Percentiles rank a stretch among this genome's conserved stretches.
phyloP scores from a whole-genome alignment of 2,329 filamentous ascomycete genomes.

The Gnomoniopsis sp. region DNA sequence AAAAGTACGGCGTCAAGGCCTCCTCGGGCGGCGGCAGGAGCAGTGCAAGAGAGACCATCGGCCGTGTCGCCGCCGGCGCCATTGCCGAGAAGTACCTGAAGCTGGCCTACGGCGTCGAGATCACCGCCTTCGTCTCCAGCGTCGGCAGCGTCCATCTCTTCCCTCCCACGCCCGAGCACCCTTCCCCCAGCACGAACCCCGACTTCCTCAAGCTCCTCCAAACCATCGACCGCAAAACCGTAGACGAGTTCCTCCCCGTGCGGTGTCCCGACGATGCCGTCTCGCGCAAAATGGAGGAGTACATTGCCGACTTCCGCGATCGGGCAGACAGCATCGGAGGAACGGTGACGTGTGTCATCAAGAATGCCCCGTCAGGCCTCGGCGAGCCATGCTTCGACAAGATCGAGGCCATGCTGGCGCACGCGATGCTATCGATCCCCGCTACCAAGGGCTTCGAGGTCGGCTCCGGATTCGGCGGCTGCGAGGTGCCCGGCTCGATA shows the following conservation, averaged over 20 bases:
- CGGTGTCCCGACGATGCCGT: constrained; percentile 73
- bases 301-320: constrained; percentile 76
- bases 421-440: constrained; percentile 93
- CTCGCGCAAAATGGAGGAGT: constrained; percentile 69
- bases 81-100: constrained; percentile 91
- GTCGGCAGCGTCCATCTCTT: constrained; percentile 79
- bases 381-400: constrained; percentile 97
- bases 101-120: constrained; percentile 80
- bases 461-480: constrained; percentile 86
- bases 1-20: constrained; percentile 95
- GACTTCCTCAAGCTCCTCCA: constrained; percentile 73
- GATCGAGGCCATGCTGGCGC: constrained; percentile 83
- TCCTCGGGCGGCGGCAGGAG: constrained; percentile 85
- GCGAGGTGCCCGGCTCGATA: constrained; percentile 78
- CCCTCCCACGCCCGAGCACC: constrained; percentile 65
- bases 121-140: constrained; percentile 84
- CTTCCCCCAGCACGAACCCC: constrained; percentile 70
- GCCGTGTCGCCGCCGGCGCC: constrained; percentile 83
- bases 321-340: constrained; percentile 86
- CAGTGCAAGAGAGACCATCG: constrained; percentile 93
- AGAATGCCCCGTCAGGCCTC: constrained; percentile 78
- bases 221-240: constrained; percentile 67
- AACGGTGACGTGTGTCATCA: constrained; percentile 90
- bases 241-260: constrained; percentile 82
- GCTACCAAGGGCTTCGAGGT: constrained; percentile 96